Conservation (phyloP, 371 early-diverging fungal species). For the Syncephalastrum contaminatum region DNA sequence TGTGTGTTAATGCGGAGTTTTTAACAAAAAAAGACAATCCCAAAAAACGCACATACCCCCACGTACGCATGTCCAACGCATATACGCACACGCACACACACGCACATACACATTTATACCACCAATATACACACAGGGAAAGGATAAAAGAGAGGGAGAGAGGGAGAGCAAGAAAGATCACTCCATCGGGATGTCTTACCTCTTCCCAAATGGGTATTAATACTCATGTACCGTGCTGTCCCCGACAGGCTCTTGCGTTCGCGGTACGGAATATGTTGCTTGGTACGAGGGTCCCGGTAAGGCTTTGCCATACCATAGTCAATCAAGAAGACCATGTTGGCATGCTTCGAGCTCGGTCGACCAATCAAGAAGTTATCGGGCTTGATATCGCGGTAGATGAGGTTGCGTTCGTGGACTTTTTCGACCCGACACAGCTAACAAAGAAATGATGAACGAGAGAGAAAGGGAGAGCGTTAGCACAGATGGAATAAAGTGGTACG, state of each 20-base stretch:
- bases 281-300: conserved; percentile 85
- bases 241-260: conserved; percentile 91
- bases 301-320: conserved; percentile 97
- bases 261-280: conserved; percentile 87
- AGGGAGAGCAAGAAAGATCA: not conserved
- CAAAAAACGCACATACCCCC: not conserved
- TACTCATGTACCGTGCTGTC: conserved; percentile 95
- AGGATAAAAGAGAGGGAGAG: not conserved
- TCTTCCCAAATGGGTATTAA: conserved; percentile 93
- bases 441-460: not conserved
- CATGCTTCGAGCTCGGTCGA: conserved; percentile 60
- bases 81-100: not conserved
- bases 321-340: conserved; percentile 68
- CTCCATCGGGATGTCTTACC: conserved; percentile 22
- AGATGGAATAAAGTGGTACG: not conserved
- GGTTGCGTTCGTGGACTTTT: conserved; percentile 91
- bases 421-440: conserved; percentile 82
- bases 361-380: conserved; percentile 99
- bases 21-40: not conserved
- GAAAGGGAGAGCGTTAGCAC: not conserved
- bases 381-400: conserved; percentile 99
- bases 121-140: not conserved
- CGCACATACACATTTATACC: not conserved
- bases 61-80: not conserved
- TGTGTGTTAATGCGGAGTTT: not conserved